Evolutionary conservation across 2,329 filamentous ascomycete genomes (phyloP).

Genomic region (Penicillium sp.): DNA sequence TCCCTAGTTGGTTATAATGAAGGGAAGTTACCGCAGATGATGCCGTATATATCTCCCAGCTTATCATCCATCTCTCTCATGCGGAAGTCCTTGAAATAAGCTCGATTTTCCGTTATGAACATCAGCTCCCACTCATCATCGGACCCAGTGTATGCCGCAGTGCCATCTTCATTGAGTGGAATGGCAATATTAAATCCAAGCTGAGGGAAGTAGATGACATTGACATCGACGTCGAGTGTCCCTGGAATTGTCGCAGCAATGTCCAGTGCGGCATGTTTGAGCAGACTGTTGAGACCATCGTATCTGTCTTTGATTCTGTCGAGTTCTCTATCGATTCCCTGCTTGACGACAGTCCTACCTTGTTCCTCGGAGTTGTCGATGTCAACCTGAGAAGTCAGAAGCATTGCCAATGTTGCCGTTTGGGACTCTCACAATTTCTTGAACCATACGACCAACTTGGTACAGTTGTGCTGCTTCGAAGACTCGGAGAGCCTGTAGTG

Average conservation of each 20-base stretch:
- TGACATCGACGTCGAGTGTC: conserved; percentile 53
- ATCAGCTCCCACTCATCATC: conserved; percentile 70
- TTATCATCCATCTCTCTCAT: conserved; percentile 78
- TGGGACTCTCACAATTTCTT: conserved; percentile 52
- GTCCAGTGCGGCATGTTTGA: conserved; percentile 64
- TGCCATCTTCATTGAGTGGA: conserved; percentile 57
- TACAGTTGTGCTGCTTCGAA: conserved; percentile 60
- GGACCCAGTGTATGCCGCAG: conserved; percentile 61
- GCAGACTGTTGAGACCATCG: conserved; percentile 69
- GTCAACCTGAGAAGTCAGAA: conserved; percentile 56
- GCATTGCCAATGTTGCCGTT: neutral
- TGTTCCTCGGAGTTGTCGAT: conserved; percentile 71
- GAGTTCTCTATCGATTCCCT: conserved; percentile 67
- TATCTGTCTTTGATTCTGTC: conserved; percentile 76
- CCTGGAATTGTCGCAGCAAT: conserved; percentile 62
- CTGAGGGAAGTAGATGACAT: conserved; percentile 87
- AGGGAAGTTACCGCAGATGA: conserved; percentile 67
- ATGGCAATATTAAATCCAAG: conserved; percentile 84
- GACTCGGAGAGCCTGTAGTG: conserved; percentile 52
- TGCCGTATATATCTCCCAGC: conserved; percentile 78
- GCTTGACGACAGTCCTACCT: conserved; percentile 67
- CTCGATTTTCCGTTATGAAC: conserved; percentile 66
- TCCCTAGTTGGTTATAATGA: neutral
- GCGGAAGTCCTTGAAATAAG: conserved; percentile 80
- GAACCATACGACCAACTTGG: conserved; percentile 66